Evolutionary conservation across 1,139 yeast species (phyloP), one percentile per base, ranked within the genome.

Genomic region (Saccharomyces hybrid): DNA sequence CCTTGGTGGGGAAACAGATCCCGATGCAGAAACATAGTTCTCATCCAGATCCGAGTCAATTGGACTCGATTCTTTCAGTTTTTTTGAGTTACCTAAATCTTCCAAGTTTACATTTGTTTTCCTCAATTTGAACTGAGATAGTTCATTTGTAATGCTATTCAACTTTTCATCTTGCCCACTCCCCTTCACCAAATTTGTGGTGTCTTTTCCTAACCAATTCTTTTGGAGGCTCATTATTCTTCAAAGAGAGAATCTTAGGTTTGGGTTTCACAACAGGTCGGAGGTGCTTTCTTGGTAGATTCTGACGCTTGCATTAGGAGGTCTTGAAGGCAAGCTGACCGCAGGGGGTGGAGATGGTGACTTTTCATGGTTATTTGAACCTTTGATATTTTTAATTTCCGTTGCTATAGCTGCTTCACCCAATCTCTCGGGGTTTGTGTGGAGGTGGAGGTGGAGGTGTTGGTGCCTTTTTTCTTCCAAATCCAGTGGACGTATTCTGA

Each of bases 241-340:
- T 50, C 50, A n/a, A 14, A 27, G 52, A 50, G 44, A 64, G 28
- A 41, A 49, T 55, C 21, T 54, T 56, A 3, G 67, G 68, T 49
- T 65, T 68, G 11, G 70, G 65, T 49, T 65, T 63, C 1, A 65
- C 52, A 12, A 55, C 56, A 5, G 69, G 69, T 16, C 66, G 63
- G 63, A 8, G 63, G 55, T 12, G 56, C 55, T 41, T 55, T 57
- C 24, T 48, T 51, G 28, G n/a, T 34, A 19, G 44, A 38, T 21
- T 11, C 21, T 16, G 12, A 19, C 24, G 24, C 44, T 11, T 16
- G 44, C 12, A 38, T 19, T 4, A n/a, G 44, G 24, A 4, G 44
- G 11, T 2, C n/a, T 9, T 16, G 24, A 2, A 24, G 6, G 26
- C 6, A 24, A 24, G 26, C 26, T 24, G 26, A 24, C 26, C 26